Evolutionary conservation across 2,329 filamentous ascomycete species (phyloP).

Genomic region (Ceratocystis huliohia): DNA sequence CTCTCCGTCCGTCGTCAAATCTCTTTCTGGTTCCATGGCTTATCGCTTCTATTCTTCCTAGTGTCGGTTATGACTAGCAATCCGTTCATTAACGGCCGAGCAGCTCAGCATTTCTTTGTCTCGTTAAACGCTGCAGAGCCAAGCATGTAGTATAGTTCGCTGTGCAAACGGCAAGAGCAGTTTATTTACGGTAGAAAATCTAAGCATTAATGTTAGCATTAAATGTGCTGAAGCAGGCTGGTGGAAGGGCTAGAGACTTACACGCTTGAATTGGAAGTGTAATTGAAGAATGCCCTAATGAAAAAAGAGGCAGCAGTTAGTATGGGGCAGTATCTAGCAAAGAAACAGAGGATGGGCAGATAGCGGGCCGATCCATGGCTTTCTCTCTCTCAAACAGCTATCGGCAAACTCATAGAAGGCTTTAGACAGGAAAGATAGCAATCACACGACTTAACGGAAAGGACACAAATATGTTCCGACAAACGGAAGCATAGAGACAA

Average conservation of each 20-base stretch:
- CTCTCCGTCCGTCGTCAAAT: background rate
- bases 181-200: constrained; percentile 46
- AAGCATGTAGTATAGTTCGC: background rate
- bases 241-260: constrained; percentile 31
- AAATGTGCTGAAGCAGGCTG: constrained; percentile 1
- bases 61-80: background rate
- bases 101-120: background rate
- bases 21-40: background rate
- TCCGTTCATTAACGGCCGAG: background rate
- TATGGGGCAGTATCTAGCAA: constrained; percentile 16
- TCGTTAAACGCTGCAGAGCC: background rate
- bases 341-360: constrained; percentile 4
- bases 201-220: constrained; percentile 24
- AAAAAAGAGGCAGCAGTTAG: constrained; percentile 20
- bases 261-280: constrained; percentile 98
- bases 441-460: background rate
- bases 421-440: background rate
- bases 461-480: background rate
- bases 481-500: background rate
- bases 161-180: background rate
- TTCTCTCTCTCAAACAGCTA: background rate
- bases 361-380: background rate
- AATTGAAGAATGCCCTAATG: constrained; percentile 79
- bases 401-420: background rate
- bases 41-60: background rate